Evolutionary conservation across 1,284 basidiomycete species (phyloP).

Genomic region (Tilletia setariae): DNA sequence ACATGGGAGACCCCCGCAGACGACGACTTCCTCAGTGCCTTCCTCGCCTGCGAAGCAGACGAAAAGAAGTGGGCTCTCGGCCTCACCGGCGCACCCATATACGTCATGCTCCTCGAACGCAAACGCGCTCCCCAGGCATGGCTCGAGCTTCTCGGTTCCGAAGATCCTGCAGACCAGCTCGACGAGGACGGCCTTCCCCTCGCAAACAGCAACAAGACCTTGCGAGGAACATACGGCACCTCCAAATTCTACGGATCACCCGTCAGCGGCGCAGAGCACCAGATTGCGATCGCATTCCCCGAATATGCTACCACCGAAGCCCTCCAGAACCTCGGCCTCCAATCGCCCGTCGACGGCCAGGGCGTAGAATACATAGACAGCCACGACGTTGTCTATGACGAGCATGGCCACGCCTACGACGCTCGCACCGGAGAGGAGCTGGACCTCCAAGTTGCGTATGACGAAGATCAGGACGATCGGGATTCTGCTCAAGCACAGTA

Average conservation of each 20-base stretch:
- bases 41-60: conserved; percentile 33
- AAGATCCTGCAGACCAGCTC: conserved; percentile 1
- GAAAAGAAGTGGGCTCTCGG: conserved; percentile 27
- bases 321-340: conserved; percentile 8
- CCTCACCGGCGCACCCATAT: conserved; percentile 27
- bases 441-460: conserved; percentile 24
- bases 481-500: conserved; percentile 32
- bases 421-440: conserved; percentile 20
- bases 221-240: conserved; percentile 22
- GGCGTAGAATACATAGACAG: conserved; percentile 13
- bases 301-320: conserved; percentile 23
- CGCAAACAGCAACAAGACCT: conserved; percentile 2
- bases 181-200: conserved; percentile 17
- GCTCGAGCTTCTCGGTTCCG: conserved; percentile 22
- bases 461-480: conserved; percentile 53
- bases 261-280: conserved; percentile 24
- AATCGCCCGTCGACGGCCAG: not conserved
- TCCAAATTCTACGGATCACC: conserved; percentile 34
- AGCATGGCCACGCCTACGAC: conserved; percentile 23
- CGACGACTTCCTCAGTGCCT: conserved; percentile 29
- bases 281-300: conserved; percentile 34
- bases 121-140: conserved; percentile 19
- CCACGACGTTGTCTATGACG: conserved; percentile 23
- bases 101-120: conserved; percentile 30
- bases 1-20: conserved; percentile 27